Evolutionary conservation across 768 basidiomycete genomes (phyloP).

Genomic region (Kwoniella mangroviensis): DNA sequence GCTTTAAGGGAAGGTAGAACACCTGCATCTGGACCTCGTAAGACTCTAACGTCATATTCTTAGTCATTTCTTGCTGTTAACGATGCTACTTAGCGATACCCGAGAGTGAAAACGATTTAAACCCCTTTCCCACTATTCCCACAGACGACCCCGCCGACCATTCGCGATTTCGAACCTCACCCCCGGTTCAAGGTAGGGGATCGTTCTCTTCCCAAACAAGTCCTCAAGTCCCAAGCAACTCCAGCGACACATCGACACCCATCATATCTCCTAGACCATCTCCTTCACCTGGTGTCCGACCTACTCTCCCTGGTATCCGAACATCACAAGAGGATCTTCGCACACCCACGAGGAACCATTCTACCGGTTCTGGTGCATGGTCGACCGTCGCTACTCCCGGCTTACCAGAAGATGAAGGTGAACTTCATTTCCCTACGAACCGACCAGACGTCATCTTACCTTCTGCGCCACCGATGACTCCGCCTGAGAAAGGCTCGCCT

Average conservation of each 20-base stretch:
- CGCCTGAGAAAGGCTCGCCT: conserved; percentile 18
- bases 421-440: conserved; percentile 35
- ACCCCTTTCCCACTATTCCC: conserved; percentile 39
- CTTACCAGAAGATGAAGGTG: conserved; percentile 44
- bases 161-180: not conserved
- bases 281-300: conserved; percentile 15
- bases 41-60: conserved; percentile 45
- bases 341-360: conserved; percentile 30
- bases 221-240: conserved; percentile 16
- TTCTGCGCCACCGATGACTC: conserved; percentile 25
- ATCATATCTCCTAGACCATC: conserved; percentile 40
- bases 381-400: conserved; percentile 79
- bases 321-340: conserved; percentile 20
- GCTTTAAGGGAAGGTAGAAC: conserved; percentile 90
- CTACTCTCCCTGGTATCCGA: conserved; percentile 32
- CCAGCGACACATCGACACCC: conserved; percentile 27
- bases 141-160: conserved; percentile 31
- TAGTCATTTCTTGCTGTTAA: not conserved
- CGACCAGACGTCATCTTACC: conserved; percentile 23
- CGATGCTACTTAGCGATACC: conserved; percentile 33
- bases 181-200: conserved; percentile 24
- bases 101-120: conserved; percentile 25
- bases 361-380: conserved; percentile 67
- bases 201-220: conserved; percentile 32
- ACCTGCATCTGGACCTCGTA: conserved; percentile 77